phyloP scores from a whole-genome alignment of 352 stramenopile species.

The Phytophthora rubi region DNA sequence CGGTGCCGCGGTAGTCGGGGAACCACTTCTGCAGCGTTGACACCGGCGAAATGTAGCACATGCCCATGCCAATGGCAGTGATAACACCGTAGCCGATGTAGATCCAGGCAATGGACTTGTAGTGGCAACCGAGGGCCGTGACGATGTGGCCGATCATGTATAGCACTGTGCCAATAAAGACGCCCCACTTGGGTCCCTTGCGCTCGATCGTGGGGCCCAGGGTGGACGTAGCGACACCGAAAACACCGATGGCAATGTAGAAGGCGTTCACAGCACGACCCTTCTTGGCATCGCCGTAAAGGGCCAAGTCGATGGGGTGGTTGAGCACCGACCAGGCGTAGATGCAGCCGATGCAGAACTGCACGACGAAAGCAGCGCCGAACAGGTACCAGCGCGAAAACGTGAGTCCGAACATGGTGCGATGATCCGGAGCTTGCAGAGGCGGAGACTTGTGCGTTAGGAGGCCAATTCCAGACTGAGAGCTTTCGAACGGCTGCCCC shows the following conservation, averaged over 20 bases:
- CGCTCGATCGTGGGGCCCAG: slow-evolving; percentile 69
- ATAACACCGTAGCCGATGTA: slow-evolving; percentile 77
- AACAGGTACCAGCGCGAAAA: slow-evolving; percentile 67
- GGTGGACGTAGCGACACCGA: slow-evolving; percentile 56
- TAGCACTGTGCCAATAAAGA: slow-evolving; percentile 49
- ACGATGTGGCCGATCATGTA: slow-evolving; percentile 70
- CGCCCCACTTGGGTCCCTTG: slow-evolving; percentile 49
- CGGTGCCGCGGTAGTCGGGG: slow-evolving; percentile 71
- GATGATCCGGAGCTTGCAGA: neutral
- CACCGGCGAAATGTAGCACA: slow-evolving; percentile 76
- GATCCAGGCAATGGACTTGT: slow-evolving; percentile 59
- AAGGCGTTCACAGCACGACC: slow-evolving; percentile 73
- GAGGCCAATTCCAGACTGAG: slow-evolving; percentile 37
- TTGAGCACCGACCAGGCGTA: slow-evolving; percentile 84
- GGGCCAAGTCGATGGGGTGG: slow-evolving; percentile 58
- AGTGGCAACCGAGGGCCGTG: slow-evolving; percentile 53
- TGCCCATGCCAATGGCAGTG: slow-evolving; percentile 62
- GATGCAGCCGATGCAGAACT: slow-evolving; percentile 76
- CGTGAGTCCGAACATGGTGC: slow-evolving; percentile 32
- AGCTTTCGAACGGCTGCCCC: neutral
- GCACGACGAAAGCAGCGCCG: slow-evolving; percentile 59
- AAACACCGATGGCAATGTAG: slow-evolving; percentile 71
- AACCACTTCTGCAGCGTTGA: slow-evolving; percentile 80
- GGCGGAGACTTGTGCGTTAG: slow-evolving; percentile 18
- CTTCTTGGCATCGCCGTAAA: slow-evolving; percentile 58